These are phyloP conservation scores for Exobasidium cylindrosporum DNA, from an alignment of 1,284 basidiomycete species.

Conservation along the genomic window DNA sequence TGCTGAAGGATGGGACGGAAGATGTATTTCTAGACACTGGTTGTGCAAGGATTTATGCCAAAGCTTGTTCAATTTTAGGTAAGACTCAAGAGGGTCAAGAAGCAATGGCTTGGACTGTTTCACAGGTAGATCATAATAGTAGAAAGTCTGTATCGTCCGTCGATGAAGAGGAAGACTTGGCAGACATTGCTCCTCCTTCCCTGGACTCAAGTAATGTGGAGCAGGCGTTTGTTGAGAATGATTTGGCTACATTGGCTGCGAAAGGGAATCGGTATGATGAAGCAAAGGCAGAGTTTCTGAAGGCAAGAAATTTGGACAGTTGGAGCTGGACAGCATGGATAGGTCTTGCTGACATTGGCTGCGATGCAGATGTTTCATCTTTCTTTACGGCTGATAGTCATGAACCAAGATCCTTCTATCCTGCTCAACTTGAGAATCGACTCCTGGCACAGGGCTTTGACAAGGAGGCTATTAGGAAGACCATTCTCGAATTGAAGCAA, in stretches of 20 bases:
- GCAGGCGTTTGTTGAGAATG: background rate
- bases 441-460: background rate
- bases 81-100: slow-evolving; percentile 38
- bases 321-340: slow-evolving; percentile 49
- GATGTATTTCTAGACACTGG: slow-evolving; percentile 36
- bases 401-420: background rate
- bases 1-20: slow-evolving; percentile 39
- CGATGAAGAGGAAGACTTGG: background rate
- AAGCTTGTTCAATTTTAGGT: slow-evolving; percentile 36
- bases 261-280: slow-evolving; percentile 27
- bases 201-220: background rate
- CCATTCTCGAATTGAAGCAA: background rate
- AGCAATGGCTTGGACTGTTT: slow-evolving; percentile 25
- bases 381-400: background rate
- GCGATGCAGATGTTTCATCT: slow-evolving; percentile 8
- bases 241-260: slow-evolving; percentile 21
- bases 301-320: slow-evolving; percentile 32
- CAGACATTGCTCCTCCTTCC: background rate
- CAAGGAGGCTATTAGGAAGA: background rate
- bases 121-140: slow-evolving; percentile 7
- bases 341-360: slow-evolving; percentile 41
- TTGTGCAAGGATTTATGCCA: slow-evolving; percentile 41
- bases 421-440: background rate
- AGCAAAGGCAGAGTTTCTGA: slow-evolving; percentile 26
- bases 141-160: background rate